A percentile compares a stretch with the other conserved stretches of the same genome.
Conservation (phyloP, 176 grass and related monocot species). For the Eleusine indica region DNA sequence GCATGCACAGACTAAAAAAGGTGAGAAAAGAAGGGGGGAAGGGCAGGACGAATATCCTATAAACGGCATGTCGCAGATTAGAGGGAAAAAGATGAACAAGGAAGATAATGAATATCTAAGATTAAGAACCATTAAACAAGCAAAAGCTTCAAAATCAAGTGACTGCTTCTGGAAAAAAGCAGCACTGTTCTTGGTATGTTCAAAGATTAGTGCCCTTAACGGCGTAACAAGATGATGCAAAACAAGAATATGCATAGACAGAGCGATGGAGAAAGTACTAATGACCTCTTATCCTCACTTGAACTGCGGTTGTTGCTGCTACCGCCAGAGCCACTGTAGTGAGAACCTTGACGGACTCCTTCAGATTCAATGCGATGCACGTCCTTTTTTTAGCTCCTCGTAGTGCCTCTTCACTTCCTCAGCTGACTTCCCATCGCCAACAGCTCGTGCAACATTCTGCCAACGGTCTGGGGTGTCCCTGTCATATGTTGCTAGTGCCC, state of each 20-base stretch:
- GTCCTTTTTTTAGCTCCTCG: constrained; percentile 42
- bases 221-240: constrained; percentile 13
- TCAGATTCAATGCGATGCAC: constrained; percentile 48
- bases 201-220: constrained; percentile 13
- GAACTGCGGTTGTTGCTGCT: constrained; percentile 39
- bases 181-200: background rate
- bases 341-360: constrained; percentile 17
- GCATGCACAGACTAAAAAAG: background rate
- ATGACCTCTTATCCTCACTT: constrained; percentile 51
- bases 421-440: constrained; percentile 61
- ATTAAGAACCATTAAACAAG: constrained; percentile 25
- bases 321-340: constrained; percentile 13
- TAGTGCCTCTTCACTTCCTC: constrained; percentile 82
- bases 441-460: constrained; percentile 71
- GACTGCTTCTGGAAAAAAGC: constrained; percentile 14
- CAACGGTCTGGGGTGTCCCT: constrained; percentile 70
- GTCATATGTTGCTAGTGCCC: constrained; percentile 63
- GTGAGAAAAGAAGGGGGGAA: background rate
- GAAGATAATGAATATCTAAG: constrained; percentile 8
- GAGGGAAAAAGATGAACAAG: constrained; percentile 15
- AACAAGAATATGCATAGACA: constrained; percentile 13
- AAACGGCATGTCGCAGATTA: constrained; percentile 16
- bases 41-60: constrained; percentile 1
- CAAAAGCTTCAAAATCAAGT: constrained; percentile 31
- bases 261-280: constrained; percentile 8